A percentile compares a stretch with the other conserved stretches of the same genome.
Evolutionary conservation across 108 stramenopile genomes (phyloP).

Genomic region (Nitzschia sp.): DNA sequence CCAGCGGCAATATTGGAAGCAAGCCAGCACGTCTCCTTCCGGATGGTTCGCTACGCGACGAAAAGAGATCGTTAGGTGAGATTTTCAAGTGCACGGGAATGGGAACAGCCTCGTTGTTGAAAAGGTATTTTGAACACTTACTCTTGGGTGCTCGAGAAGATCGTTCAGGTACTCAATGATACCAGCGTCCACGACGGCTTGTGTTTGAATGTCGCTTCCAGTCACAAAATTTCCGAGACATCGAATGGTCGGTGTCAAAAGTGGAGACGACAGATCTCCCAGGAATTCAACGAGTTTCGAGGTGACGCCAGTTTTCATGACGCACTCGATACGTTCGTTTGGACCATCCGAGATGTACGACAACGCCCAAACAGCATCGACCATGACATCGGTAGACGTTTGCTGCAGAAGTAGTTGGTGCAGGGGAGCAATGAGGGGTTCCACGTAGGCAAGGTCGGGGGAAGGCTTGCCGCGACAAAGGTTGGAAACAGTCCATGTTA

Average conservation of each 20-base stretch:
- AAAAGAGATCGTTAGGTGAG: not conserved
- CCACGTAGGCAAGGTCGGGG: constrained; percentile 51
- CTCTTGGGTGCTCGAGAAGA: constrained; percentile 37
- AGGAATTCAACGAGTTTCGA: constrained; percentile 59
- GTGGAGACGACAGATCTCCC: constrained; percentile 14
- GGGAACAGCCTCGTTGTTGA: too few relatives aligned
- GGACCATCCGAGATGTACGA: constrained; percentile 90
- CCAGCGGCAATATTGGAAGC: constrained; percentile 94
- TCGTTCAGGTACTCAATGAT: constrained; percentile 30
- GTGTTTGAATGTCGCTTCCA: constrained; percentile 87
- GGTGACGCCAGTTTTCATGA: constrained; percentile 57
- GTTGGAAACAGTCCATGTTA: constrained; percentile 92
- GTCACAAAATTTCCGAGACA: constrained; percentile 94
- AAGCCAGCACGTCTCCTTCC: constrained; percentile 93
- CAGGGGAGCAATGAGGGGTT: constrained; percentile 61
- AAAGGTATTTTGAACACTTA: constrained; percentile 9
- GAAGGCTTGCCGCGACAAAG: constrained; percentile 94
- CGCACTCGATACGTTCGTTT: constrained; percentile 73
- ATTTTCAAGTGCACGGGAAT: not conserved
- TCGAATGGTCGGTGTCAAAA: constrained; percentile 82
- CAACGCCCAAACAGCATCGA: constrained; percentile 89
- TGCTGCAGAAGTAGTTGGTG: not conserved
- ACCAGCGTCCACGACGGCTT: constrained; percentile 84
- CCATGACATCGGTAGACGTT: constrained; percentile 47
- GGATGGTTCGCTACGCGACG: constrained; percentile 50